phyloP scores from a whole-genome alignment of 768 basidiomycete species.

The Naganishia onofrii region DNA sequence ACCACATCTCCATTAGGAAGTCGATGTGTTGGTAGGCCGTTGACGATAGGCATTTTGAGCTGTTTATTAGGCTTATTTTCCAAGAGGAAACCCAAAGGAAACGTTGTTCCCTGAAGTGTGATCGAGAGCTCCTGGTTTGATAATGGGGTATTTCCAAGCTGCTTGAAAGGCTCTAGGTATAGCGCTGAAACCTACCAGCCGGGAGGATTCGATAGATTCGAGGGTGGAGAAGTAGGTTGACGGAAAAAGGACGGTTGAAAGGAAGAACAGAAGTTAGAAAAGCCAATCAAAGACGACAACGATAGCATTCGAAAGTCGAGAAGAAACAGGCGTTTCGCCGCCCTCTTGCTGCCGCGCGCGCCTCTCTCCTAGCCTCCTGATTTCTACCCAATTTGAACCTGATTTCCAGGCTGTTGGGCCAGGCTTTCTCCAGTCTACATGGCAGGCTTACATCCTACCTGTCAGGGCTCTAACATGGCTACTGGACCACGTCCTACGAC shows the following conservation, averaged over 20 bases:
- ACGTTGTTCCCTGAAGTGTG: not conserved
- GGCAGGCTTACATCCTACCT: not conserved
- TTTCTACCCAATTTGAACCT: not conserved
- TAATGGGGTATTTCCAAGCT: not conserved
- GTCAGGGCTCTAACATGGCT: not conserved
- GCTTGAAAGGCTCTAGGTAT: not conserved
- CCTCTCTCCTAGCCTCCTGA: not conserved
- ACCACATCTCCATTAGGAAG: constrained; percentile 48
- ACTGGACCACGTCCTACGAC: not conserved
- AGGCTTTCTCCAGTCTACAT: not conserved
- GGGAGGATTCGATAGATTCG: not conserved
- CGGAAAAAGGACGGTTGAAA: not conserved
- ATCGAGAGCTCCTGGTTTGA: not conserved
- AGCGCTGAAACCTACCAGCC: not conserved
- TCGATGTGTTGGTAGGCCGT: constrained; percentile 33
- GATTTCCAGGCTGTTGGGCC: not conserved
- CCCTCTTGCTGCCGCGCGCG: constrained; percentile 12
- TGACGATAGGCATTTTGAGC: not conserved
- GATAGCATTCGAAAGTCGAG: not conserved
- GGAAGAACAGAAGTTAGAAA: not conserved
- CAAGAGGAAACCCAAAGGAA: not conserved
- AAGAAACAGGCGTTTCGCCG: not conserved
- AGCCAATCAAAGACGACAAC: not conserved
- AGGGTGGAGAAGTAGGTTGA: not conserved
- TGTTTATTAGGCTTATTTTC: not conserved